These are phyloP conservation scores for Fusarium concolor DNA, from an alignment of 2,329 filamentous ascomycete genomes.

Conservation along the genomic window DNA sequence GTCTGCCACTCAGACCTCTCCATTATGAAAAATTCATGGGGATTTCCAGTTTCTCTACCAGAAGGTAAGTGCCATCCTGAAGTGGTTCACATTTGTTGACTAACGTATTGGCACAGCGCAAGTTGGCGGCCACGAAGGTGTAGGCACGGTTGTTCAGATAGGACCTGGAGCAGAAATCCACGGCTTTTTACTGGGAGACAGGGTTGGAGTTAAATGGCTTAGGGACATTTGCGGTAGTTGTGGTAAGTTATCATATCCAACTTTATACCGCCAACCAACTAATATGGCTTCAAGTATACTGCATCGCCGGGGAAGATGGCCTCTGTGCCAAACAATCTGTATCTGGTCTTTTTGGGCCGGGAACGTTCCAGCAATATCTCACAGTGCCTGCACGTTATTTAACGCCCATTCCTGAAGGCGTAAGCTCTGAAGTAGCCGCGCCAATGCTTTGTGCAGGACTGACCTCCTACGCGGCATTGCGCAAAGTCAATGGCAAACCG, in stretches of 20 bases:
- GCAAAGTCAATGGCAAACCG: not conserved
- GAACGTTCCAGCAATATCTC: not conserved
- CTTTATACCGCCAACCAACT: too few species aligned
- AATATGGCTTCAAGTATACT: not conserved
- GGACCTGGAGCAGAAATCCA: not conserved
- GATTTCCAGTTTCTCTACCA: not conserved
- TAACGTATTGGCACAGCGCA: too few species aligned
- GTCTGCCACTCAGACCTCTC: not conserved
- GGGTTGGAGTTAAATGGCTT: not conserved
- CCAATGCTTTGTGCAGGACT: not conserved
- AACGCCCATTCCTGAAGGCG: fast-evolving
- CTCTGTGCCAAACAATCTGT: not conserved
- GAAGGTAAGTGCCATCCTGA: not conserved
- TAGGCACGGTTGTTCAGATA: not conserved
- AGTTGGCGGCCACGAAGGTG: not conserved
- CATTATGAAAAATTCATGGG: not conserved
- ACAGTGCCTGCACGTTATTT: not conserved
- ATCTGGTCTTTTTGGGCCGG: not conserved
- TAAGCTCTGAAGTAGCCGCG: not conserved
- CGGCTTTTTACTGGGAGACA: not conserved
- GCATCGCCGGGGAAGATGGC: not conserved
- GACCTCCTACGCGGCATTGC: not conserved
- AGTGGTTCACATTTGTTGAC: too few species aligned
- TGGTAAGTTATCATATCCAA: too few species aligned
- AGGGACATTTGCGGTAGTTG: not conserved